A percentile compares a stretch with the other conserved stretches of the same genome.
Evolutionary conservation across 805 yeast species (phyloP).

Genomic region (Candida fluviatilis): DNA sequence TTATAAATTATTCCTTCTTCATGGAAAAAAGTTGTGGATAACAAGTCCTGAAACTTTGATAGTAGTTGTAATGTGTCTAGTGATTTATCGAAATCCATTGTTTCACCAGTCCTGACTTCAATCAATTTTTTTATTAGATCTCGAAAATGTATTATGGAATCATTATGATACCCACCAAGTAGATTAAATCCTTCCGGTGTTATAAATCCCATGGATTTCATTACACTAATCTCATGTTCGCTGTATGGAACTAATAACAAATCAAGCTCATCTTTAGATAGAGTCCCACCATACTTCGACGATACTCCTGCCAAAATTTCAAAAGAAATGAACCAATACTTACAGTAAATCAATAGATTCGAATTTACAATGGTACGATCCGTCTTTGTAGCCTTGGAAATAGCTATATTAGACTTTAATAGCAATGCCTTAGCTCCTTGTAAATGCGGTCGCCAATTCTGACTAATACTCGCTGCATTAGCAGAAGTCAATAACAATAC

Average conservation of each 20-base stretch:
- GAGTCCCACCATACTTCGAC: conserved; percentile 53
- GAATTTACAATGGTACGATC: conserved; percentile 22
- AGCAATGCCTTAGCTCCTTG: conserved; percentile 63
- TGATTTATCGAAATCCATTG: conserved; percentile 1
- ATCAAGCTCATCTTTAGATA: conserved; percentile 44
- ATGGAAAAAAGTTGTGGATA: background rate
- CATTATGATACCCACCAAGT: conserved; percentile 46
- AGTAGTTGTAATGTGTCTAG: background rate
- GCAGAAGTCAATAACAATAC: conserved; percentile 61
- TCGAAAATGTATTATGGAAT: conserved; percentile 29
- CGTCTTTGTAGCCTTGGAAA: background rate
- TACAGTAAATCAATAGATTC: conserved; percentile 47
- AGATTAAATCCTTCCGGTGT: conserved; percentile 43
- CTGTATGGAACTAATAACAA: conserved; percentile 16
- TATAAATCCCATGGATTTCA: conserved; percentile 40
- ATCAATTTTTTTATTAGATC: conserved; percentile 31
- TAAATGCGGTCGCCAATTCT: conserved; percentile 63
- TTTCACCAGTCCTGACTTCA: conserved; percentile 7
- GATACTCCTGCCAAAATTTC: conserved; percentile 55
- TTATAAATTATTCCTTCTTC: background rate
- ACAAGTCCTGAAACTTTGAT: background rate
- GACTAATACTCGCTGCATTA: conserved; percentile 49
- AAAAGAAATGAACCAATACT: conserved; percentile 52
- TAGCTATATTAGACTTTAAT: conserved; percentile 27
- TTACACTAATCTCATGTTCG: conserved; percentile 25